Evolutionary conservation across 2,329 filamentous ascomycete species (phyloP), one percentile per base, ranked within the genome.

Genomic region (Exserohilum rostratum): DNA sequence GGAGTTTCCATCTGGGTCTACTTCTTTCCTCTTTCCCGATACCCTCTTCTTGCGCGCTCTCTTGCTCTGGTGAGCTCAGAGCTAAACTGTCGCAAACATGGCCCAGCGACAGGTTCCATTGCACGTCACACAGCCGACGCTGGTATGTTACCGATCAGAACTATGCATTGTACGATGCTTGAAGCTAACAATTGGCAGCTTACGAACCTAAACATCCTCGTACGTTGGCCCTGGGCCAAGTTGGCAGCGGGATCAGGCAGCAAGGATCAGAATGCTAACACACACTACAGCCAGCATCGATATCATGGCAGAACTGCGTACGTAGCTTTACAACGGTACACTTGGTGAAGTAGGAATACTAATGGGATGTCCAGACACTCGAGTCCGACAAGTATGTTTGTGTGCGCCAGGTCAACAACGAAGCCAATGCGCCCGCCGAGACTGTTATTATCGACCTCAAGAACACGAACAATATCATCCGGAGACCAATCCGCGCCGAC

Each of bases 371-470:
- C 25, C 30, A 97, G 93, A 99, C 95, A 77, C 86, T 99, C 81
- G 95, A 99, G 84, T 99, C 95, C 75, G 95, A 99, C 79, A 86
- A 89, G 75, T 99, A 89, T 79, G 90, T 99, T 71, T 99, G 95
- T 79, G 89, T 99, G 74, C 90, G 95, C 78, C 93, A 98, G 80
- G 93, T 96, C 82, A 89, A 93, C 55, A 71, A 57, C 78, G 88
- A 85, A 76, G 90, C 92, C 70, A 86, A 88, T 64, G 85, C 91
- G 63, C 89, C 90, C 69, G 90, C 93, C 63, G 93, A 97, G 80
- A 93, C 99, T 64, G 90, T 99, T 78, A 99, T 99, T 77, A 83
- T 99, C 80, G 91, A 99, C 79, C 89, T 99, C 74, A 97, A 98
- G 80, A 96, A 97, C 80, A 88, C 88, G 81, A 97, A 96, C 86